Base-by-base conservation (phyloP, 2,329 filamentous ascomycete species). In the Pseudogymnoascus sp. region DNA sequence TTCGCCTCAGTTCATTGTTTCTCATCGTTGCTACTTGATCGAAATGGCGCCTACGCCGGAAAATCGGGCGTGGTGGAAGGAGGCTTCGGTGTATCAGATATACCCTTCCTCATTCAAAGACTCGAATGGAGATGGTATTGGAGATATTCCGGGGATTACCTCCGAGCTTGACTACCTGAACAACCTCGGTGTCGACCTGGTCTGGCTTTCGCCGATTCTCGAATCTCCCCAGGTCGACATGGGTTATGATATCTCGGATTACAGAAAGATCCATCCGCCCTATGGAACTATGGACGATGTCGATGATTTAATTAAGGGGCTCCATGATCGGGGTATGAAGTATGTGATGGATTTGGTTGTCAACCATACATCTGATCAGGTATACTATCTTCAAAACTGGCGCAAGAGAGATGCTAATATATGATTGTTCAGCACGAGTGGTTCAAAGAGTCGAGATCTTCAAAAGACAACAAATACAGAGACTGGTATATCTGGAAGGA, bases 261-360 rank as follows among this genome's bases (percentile, higher is more conserved):
- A 90, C 65, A 81, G 85, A 65, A 79, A 78, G 39, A 86, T 91
- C 27, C 82, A 89, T 64, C 78, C 81, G 0, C 80, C 82, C 1
- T 90, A 89, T 65, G 88, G 88, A 5, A 86, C 83, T 1, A 75
- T 90, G 13, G 76, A 79, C 45, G 87, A 91, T 69, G 82, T 90
- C 25, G 85, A 90, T 59, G 72, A 74, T 0, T 71, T 91, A 31
- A 82, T 89, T 13, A 65, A 76, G 18, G 82, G 81, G 10, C 81
- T 82, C 36, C 85, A 89, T 64, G 66, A 75, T 4, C 75, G 84
- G 1, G 81, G 78, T 0, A 85, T 90, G 77, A 87, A 86, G 69
- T 74, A 91, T 7, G 81, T 91, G 9, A 82, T 90, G 66, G 87
- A 91, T 66, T 75, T 91, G 6, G 88, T 91, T 0, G 82, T 90